Evolutionary conservation across 2,329 filamentous ascomycete genomes (phyloP).

Genomic region (Iodosphaeria phyllophila): DNA sequence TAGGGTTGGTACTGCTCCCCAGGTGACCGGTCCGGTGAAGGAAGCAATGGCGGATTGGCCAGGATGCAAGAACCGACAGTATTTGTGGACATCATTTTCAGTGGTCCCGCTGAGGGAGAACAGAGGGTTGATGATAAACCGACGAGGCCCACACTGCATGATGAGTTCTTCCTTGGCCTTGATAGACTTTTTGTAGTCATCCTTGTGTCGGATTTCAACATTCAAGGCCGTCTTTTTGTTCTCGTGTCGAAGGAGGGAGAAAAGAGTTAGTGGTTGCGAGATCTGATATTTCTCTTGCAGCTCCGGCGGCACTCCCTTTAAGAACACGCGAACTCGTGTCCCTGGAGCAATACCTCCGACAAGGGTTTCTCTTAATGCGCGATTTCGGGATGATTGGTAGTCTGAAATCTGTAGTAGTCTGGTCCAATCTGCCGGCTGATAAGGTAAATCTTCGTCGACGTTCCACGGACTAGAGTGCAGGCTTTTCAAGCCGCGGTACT

Average conservation of each 20-base stretch:
- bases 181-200: conserved; percentile 56
- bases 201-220: conserved; percentile 71
- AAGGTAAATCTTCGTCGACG: conserved; percentile 65
- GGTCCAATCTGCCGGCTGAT: conserved; percentile 81
- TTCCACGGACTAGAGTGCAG: conserved; percentile 78
- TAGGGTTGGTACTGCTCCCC: conserved; percentile 78
- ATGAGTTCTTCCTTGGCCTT: conserved; percentile 87
- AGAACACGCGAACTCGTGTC: conserved; percentile 62
- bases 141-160: conserved; percentile 74
- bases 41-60: conserved; percentile 77
- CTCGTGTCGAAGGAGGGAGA: conserved; percentile 82
- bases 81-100: conserved; percentile 95
- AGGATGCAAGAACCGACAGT: conserved; percentile 77
- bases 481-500: conserved; percentile 86
- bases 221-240: conserved; percentile 86
- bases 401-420: conserved; percentile 75
- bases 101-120: conserved; percentile 83
- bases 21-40: conserved; percentile 79
- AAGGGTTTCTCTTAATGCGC: conserved; percentile 62
- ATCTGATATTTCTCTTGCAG: conserved; percentile 29
- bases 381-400: conserved; percentile 68
- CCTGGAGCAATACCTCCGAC: conserved; percentile 76
- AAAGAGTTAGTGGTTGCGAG: conserved; percentile 48
- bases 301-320: conserved; percentile 31
- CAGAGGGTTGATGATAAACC: conserved; percentile 74